Base-by-base conservation (phyloP, 1,284 basidiomycete genomes). In the Sanguinoderma infundibulare region DNA sequence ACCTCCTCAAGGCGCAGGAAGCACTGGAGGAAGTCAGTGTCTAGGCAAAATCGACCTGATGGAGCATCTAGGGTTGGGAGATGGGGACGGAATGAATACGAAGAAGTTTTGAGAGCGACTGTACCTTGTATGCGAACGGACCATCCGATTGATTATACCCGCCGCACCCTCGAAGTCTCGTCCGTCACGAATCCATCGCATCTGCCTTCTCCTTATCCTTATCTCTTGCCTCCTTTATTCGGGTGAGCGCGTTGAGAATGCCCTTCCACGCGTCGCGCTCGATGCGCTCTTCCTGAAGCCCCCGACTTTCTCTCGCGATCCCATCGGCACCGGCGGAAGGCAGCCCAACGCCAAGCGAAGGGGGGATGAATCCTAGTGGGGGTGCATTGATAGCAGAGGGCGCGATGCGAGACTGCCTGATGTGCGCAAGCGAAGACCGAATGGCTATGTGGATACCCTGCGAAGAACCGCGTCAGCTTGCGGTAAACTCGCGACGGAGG, bases 331-430 rank as follows among this genome's bases (percentile, higher is more conserved):
- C 62, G 24, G 79, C 77, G 4, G 80, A 72, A 34, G 90, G 89
- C 58, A 90, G 80, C 1, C 88, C 89, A n/a, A 91, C 89, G 12
- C 91, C 91, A 10, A 91, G 82, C 2, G 90, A 86, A 9, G 89
- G 85, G 9, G 91, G 91, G 10, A 91, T 77, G 72, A 92, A 91
- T 28, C 83, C 84, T 0, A 81, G 81, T 3, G 86, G 82, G 36
- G 91, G 91, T 2, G 91, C 91, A 56, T 87, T 89, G 68, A 94
- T 92, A 15, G 91, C 87, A 22, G 90, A 90, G 3, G 91, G 90
- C 34, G 92, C 89, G 65, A 93, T 91, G 62, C 91, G 86, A n/a
- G 90, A 88, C 70, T 91, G 86, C 12, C 90, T 83, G 63, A 94
- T 88, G 68, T 93, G 89, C 10, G 91, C 90, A 60, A 94, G 79